Evolutionary conservation across 192 early-diverging fungal genomes (phyloP), one percentile per base, ranked within the genome.

Genomic region (Jimgerdemannia flammicorona): DNA sequence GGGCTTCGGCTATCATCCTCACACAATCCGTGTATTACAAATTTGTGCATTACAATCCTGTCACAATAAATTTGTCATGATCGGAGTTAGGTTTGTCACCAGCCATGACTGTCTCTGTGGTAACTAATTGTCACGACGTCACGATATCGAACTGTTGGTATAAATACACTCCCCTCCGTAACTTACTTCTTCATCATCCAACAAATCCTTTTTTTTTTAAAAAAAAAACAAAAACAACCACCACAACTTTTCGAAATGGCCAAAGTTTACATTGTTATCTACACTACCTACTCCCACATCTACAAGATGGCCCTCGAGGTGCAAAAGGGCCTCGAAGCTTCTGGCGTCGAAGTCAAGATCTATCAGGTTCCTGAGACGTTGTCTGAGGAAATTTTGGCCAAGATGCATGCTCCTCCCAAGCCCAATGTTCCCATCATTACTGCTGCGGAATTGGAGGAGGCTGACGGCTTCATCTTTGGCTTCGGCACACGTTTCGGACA

Each of bases 251-350:
- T 29, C 29, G 29, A 59, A 59, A 59, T 59, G 49, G 75, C 88
- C 18, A 79, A 78, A 59, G 84, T 94, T 67, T 89, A 87, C 81
- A 88, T 94, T 72, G 85, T 92, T 64, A 88, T 90, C 69, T 90
- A 94, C 86, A 90, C 90, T 0, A 68, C 76, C 40, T 91, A 90
- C 79, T 87, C 89, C 70, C 95, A 96, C 85, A 81, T 94, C 81
- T 87, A 89, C 78, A 87, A 79, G 29, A 74, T 96, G 40, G 91
- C 91, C 70, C 75, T 88, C 71, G 79, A 80, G 8, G 70, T 94
- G 41, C 80, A 88, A 75, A 82, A 87, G 77, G 94, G 95, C 14
- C 75, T 92, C 43, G 77, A 91, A 74, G 85, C 82, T 64, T 75
- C 76, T 40, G 80, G 77, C 3, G 71, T 69, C 40, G 67, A 86